Conservation (phyloP, 2,329 filamentous ascomycete species). For the Magnaporthiopsis rhizophila region DNA sequence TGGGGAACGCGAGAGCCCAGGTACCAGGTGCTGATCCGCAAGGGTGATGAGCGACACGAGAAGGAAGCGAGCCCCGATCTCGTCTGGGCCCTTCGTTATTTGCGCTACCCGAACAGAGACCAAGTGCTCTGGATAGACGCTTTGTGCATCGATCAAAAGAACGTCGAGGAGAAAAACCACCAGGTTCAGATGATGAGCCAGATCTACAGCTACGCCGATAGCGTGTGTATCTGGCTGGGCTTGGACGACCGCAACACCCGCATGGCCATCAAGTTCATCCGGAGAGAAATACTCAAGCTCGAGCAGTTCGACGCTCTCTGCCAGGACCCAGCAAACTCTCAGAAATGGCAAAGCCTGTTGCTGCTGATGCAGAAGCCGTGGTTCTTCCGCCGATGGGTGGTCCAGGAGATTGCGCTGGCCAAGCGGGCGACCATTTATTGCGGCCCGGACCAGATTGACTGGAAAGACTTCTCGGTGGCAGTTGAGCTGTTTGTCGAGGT, state of each 20-base stretch:
- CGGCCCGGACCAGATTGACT: constrained; percentile 25
- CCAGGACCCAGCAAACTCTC: constrained; percentile 3
- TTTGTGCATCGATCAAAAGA: constrained; percentile 10
- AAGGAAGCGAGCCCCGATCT: background rate
- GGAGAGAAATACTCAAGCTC: constrained; percentile 17
- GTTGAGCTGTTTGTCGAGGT: constrained; percentile 30
- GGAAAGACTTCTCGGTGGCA: constrained; percentile 28
- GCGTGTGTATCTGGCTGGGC: constrained; percentile 27
- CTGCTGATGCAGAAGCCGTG: constrained; percentile 6
- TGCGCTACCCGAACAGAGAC: background rate
- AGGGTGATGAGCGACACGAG: background rate
- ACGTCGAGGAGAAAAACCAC: constrained; percentile 21
- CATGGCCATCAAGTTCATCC: constrained; percentile 24
- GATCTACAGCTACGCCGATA: constrained; percentile 23
- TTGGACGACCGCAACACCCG: constrained; percentile 18
- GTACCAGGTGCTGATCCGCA: background rate
- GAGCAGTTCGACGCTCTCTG: constrained; percentile 2
- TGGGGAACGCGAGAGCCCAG: background rate
- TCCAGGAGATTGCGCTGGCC: constrained; percentile 24
- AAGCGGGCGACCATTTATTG: constrained; percentile 26
- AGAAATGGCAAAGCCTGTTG: constrained; percentile 5
- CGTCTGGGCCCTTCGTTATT: background rate
- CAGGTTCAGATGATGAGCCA: constrained; percentile 27
- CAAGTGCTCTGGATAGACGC: constrained; percentile 25
- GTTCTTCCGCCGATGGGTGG: constrained; percentile 10